Conservation (phyloP, 192 early-diverging fungal genomes). For the Powellomyces hirtus region DNA sequence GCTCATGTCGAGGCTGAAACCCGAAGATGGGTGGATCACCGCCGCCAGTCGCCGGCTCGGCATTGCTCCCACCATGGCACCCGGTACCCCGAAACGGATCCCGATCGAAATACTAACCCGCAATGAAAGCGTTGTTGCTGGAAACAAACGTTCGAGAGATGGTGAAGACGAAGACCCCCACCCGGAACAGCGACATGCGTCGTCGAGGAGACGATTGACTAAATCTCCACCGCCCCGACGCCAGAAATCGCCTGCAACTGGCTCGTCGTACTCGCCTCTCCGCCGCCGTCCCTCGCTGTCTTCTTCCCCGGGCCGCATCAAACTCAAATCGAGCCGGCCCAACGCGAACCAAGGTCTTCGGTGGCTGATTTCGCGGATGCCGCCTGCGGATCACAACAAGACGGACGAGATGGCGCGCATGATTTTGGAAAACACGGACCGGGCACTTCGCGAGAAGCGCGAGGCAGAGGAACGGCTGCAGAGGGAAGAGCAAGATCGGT, state of each 20-base stretch:
- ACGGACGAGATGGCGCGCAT: constrained; percentile 15
- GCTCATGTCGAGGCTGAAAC: constrained; percentile 3
- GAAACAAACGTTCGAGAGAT: constrained; percentile 13
- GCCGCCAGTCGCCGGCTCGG: constrained; percentile 6
- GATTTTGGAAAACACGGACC: constrained; percentile 17
- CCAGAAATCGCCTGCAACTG: background rate
- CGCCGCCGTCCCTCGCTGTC: background rate
- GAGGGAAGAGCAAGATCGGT: constrained; percentile 1
- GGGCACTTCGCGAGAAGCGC: background rate
- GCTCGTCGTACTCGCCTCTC: background rate
- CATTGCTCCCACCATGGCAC: constrained; percentile 2
- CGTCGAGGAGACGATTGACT: too few relatives aligned
- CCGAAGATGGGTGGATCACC: constrained; percentile 25
- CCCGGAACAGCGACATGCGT: background rate
- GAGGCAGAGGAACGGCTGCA: constrained; percentile 2
- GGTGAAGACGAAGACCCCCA: constrained; percentile 5
- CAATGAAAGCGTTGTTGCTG: constrained; percentile 21
- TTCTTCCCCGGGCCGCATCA: background rate
- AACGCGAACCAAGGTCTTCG: constrained; percentile 14
- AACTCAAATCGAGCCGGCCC: constrained; percentile 16
- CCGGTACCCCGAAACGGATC: constrained; percentile 1
- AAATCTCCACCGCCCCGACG: too few relatives aligned
- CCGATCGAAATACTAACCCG: background rate
- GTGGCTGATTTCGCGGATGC: constrained; percentile 17
- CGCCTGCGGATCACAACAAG: constrained; percentile 19